Conservation (phyloP, 2,329 filamentous ascomycete species). For the Sarocladium kiliense region DNA sequence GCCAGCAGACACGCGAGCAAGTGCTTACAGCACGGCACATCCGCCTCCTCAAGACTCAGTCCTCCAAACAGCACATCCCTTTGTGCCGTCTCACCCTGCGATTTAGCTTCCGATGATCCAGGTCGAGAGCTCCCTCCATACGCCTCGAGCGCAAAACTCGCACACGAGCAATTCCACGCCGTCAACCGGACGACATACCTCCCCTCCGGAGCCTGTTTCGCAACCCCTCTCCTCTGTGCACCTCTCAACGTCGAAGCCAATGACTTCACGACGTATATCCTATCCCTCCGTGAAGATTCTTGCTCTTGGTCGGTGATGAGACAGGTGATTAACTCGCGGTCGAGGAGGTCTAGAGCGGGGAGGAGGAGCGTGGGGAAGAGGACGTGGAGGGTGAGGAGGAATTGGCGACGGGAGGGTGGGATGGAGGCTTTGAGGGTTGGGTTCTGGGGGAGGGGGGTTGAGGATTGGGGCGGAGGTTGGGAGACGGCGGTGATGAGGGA, state of each 20-base stretch:
- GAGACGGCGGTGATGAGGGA: conserved; percentile 40
- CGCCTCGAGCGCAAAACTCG: conserved; percentile 71
- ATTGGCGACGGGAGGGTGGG: conserved; percentile 34
- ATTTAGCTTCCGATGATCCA: neutral
- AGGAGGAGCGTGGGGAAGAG: conserved; percentile 78
- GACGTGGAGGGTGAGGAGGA: conserved; percentile 77
- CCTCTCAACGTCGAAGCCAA: conserved; percentile 17
- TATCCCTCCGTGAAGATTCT: neutral
- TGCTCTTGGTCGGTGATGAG: conserved; percentile 21
- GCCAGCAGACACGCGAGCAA: conserved; percentile 76
- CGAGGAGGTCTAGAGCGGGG: conserved; percentile 81
- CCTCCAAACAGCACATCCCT: conserved; percentile 45
- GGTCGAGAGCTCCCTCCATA: conserved; percentile 26
- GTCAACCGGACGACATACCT: conserved; percentile 66
- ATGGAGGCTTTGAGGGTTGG: conserved; percentile 16
- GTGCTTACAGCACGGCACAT: conserved; percentile 74
- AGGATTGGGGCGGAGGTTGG: conserved; percentile 17
- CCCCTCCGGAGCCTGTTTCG: neutral
- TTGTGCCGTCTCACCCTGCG: neutral
- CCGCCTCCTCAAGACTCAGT: conserved; percentile 30
- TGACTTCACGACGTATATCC: conserved; percentile 14
- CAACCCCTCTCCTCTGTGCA: neutral
- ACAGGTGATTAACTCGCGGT: conserved; percentile 65
- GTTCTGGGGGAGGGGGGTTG: conserved; percentile 16
- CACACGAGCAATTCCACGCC: conserved; percentile 88